Conservation (phyloP, 2,329 filamentous ascomycete genomes). For the Malbranchea zuffiana region DNA sequence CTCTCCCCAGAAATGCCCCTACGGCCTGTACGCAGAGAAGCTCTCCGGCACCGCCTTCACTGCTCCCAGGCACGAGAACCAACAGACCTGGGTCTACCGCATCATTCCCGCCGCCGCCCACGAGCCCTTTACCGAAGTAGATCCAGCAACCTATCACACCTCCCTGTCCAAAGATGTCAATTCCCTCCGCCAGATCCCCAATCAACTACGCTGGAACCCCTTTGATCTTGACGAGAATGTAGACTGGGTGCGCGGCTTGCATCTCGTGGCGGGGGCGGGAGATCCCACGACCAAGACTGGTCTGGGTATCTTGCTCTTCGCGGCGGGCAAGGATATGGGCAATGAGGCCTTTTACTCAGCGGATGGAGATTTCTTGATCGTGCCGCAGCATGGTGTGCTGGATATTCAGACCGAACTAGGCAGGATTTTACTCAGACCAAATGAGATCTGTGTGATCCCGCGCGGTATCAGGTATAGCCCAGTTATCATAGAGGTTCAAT, state of each 20-base stretch:
- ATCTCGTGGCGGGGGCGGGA: constrained; percentile 66
- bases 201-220: constrained; percentile 70
- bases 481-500: background rate
- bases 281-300: constrained; percentile 70
- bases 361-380: constrained; percentile 67
- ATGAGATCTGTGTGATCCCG: constrained; percentile 67
- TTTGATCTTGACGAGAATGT: constrained; percentile 61
- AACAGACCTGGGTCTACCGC: constrained; percentile 62
- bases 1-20: constrained; percentile 68
- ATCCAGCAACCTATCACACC: constrained; percentile 38
- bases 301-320: constrained; percentile 69
- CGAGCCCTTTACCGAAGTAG: constrained; percentile 37
- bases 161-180: constrained; percentile 30
- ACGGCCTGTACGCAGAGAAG: constrained; percentile 74
- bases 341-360: constrained; percentile 72
- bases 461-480: constrained; percentile 49
- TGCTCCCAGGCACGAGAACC: constrained; percentile 56
- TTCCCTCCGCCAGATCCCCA: constrained; percentile 51
- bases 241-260: constrained; percentile 58
- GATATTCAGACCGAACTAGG: constrained; percentile 72
- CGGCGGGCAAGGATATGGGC: constrained; percentile 68
- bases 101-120: constrained; percentile 56
- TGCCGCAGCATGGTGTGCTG: constrained; percentile 61
- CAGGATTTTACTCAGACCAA: constrained; percentile 60
- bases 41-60: constrained; percentile 63